A percentile compares a stretch with the other conserved stretches of the same genome.
These are phyloP conservation scores for Dactylonectria estremocensis DNA, from an alignment of 2,329 filamentous ascomycete genomes.

Conservation along the genomic window DNA sequence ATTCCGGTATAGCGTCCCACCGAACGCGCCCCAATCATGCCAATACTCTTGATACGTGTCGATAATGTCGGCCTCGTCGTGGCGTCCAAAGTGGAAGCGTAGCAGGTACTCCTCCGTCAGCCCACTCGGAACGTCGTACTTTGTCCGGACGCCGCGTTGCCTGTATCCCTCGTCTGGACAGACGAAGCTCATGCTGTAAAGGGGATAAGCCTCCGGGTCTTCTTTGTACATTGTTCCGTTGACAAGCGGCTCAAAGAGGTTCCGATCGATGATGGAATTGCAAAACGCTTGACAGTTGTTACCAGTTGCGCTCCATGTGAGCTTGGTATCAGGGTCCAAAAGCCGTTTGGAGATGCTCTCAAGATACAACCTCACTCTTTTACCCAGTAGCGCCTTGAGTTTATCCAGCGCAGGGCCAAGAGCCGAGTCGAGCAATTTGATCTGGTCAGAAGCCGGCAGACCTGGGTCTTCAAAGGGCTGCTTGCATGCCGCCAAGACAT, in stretches of 20 bases:
- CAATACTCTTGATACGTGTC: slow-evolving; percentile 62
- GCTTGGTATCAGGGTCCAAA: slow-evolving; percentile 43
- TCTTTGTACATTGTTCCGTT: slow-evolving; percentile 17
- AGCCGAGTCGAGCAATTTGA: neutral
- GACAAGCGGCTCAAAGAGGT: slow-evolving; percentile 49
- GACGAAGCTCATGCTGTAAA: slow-evolving; percentile 60
- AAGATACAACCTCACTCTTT: slow-evolving; percentile 50
- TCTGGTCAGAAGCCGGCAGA: slow-evolving; percentile 20
- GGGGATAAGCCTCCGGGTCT: neutral
- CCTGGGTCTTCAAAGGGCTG: slow-evolving; percentile 42
- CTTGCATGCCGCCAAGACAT: slow-evolving; percentile 45
- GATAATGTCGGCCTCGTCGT: slow-evolving; percentile 60
- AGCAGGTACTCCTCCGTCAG: slow-evolving; percentile 61
- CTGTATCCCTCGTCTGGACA: slow-evolving; percentile 50
- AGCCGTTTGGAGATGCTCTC: slow-evolving; percentile 50
- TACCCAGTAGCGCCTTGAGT: slow-evolving; percentile 44
- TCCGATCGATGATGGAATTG: slow-evolving; percentile 52
- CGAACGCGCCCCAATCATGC: slow-evolving; percentile 62
- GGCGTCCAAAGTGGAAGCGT: slow-evolving; percentile 54
- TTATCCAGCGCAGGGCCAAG: slow-evolving; percentile 25
- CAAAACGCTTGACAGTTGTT: slow-evolving; percentile 60
- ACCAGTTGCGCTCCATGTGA: slow-evolving; percentile 50
- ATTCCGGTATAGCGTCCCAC: slow-evolving; percentile 55
- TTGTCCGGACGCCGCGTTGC: slow-evolving; percentile 47
- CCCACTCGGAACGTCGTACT: slow-evolving; percentile 56